Conservation (phyloP, 2,329 filamentous ascomycete genomes). For the Aspergillus ustus region DNA sequence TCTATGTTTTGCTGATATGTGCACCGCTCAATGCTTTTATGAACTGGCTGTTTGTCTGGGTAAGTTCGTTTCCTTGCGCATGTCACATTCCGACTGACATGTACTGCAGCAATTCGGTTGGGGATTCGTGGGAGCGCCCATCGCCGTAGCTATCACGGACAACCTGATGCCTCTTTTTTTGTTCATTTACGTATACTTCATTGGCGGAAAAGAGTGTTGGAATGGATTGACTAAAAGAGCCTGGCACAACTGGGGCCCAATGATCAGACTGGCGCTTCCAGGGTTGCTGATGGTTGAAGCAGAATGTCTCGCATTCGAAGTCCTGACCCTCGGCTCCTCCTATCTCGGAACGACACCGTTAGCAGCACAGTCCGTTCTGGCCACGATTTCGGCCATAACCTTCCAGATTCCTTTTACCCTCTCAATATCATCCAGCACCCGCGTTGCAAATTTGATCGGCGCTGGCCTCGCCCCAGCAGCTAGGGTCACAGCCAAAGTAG, state of each 20-base stretch:
- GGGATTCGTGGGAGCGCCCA: conserved; percentile 79
- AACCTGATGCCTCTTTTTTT: conserved; percentile 74
- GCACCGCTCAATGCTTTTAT: conserved; percentile 80
- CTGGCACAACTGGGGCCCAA: conserved; percentile 76
- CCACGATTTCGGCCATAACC: conserved; percentile 76
- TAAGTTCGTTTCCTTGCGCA: conserved; percentile 35
- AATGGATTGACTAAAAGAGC: conserved; percentile 74
- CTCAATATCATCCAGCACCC: conserved; percentile 83
- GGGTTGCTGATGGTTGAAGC: conserved; percentile 94
- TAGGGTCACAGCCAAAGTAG: conserved; percentile 78
- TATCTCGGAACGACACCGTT: conserved; percentile 79
- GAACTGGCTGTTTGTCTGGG: conserved; percentile 82
- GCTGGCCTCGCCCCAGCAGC: conserved; percentile 81
- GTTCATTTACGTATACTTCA: conserved; percentile 72
- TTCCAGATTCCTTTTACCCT: conserved; percentile 94
- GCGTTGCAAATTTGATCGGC: conserved; percentile 90
- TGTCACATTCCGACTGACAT: background rate
- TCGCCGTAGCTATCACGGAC: conserved; percentile 76
- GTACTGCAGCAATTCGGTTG: conserved; percentile 54
- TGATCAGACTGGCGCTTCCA: conserved; percentile 85
- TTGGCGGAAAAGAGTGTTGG: conserved; percentile 78
- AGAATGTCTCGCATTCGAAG: conserved; percentile 91
- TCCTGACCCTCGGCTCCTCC: conserved; percentile 80
- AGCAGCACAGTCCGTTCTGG: conserved; percentile 85
- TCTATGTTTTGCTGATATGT: conserved; percentile 81